Base-by-base conservation (phyloP, 139 green algal species). In the Micromonas pusilla region DNA sequence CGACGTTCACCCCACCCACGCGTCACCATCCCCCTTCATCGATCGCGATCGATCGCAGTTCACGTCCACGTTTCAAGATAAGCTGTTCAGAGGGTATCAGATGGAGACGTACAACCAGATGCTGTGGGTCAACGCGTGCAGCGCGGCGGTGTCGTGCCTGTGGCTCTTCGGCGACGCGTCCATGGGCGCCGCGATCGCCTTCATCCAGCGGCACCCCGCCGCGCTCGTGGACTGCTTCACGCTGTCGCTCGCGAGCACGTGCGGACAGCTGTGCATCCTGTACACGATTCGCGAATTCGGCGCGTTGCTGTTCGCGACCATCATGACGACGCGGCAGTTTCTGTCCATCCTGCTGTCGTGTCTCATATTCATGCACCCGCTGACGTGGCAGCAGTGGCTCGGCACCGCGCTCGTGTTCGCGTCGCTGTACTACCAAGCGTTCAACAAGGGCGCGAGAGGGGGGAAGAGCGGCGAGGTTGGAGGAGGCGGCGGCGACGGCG, bases 41-140 rank as follows among this genome's bases (percentile, higher is more conserved):
- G n/a, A n/a, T n/a, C n/a, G n/a, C n/a, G n/a, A n/a, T n/a, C n/a
- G n/a, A n/a, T n/a, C n/a, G n/a, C n/a, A n/a, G 1, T 99, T 99
- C 89, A 99, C 95, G 1, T 96, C 91, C 52, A 98, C 93, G 16
- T 98, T 97, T 80, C 94, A 98, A 87, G 94, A 96, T 82, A 88
- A 88, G 74, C 88, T 98, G 52, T 98, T 97, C 84, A 93, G 87
- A 76, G 94, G 94, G 36, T 95, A 93, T 82, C 80, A 92, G 30
- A 98, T 99, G 94, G 94, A 90, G 30, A 95, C 90, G 32, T 87
- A 81, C 45, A 87, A 85, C 63, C 83, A 97, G 81, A 90, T 91
- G 70, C 79, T 95, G 19, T 95, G 88, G 75, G 84, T 93, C 6
- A 88, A 85, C 53, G 19, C 79, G 34, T 90, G 82, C 82, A 90